Percentiles rank a stretch among this genome's conserved stretches.
Conservation (phyloP, 805 yeast species). For the Starmerella stigmatis region DNA sequence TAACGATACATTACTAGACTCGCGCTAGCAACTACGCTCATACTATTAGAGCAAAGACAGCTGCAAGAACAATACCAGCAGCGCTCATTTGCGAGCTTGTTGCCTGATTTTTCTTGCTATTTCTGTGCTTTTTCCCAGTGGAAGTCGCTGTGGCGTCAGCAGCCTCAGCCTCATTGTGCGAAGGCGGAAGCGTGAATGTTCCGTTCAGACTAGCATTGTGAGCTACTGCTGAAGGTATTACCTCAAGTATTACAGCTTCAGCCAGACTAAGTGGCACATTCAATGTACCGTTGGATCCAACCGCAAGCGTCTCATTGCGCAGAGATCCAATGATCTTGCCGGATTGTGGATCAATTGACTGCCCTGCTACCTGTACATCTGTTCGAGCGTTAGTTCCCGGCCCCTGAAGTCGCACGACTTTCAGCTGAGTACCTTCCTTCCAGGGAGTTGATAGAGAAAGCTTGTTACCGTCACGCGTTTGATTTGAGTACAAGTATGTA, state of each 20-base stretch:
- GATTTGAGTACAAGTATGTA: background rate
- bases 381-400: background rate
- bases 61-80: background rate
- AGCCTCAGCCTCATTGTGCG: background rate
- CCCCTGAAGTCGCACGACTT: background rate
- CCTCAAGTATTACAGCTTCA: background rate
- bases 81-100: background rate
- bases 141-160: background rate
- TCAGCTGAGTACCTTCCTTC: background rate
- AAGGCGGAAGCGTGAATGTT: background rate
- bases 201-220: background rate
- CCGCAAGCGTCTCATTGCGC: background rate
- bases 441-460: background rate
- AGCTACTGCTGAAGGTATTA: background rate
- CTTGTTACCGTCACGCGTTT: background rate
- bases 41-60: background rate
- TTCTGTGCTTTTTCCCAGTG: background rate
- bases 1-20: too few relatives aligned
- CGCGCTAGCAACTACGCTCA: background rate
- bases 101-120: background rate
- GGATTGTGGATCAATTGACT: background rate
- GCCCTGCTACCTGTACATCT: background rate
- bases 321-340: background rate
- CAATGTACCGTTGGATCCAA: background rate
- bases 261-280: background rate